Base-by-base conservation (phyloP, 1,284 basidiomycete species). In the Clitocybe nebularis region DNA sequence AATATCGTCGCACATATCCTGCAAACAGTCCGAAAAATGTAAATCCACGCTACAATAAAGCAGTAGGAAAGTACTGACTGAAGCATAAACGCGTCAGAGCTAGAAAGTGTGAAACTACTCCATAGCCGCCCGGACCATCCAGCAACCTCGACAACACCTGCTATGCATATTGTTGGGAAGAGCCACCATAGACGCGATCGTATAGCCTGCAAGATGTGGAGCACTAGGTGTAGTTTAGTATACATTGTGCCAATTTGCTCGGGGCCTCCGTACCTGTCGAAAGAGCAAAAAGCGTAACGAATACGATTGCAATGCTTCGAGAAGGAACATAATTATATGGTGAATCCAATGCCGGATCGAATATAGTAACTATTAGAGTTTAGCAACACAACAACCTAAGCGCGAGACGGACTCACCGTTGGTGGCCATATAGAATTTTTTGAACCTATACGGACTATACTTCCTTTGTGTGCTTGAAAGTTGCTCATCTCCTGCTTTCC, bases 111-210 rank as follows among this genome's bases (percentile, higher is more conserved):
- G 11, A 46, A 47, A 35, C 58, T 63, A 7, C 64, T 66, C 64
- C 67, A 72, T 5, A 67, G 52, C 14, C 69, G 49, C 14, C 53
- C 67, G 16, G 53, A 39, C 75, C 75, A 77, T 5, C 74, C 75
- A 8, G 79, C 48, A 10, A 75, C 50, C 57, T 85, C 81, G 2
- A 72, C 57, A 1, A 68, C n/a, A 6, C 74, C 77, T 22, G 71
- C 71, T 0, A 75, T 53, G 11, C 71, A 59, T 5, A 72, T 66
- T 0, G 81, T 81, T 0, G 71, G 72, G 28, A 80, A 53, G 6
- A 79, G 56, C 61, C 71, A 77, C 73, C 76, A 81, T 36, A 70
- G 61, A 10, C 69, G 65, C 37, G 52, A 67, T 14, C 51, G 53
- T 4, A 70, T 41, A 0, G 72, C 69, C 53, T 80, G 72, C 4